Evolutionary conservation across 2,329 filamentous ascomycete genomes (phyloP), one percentile per base, ranked within the genome.

Genomic region (Hypoxylon sp.): DNA sequence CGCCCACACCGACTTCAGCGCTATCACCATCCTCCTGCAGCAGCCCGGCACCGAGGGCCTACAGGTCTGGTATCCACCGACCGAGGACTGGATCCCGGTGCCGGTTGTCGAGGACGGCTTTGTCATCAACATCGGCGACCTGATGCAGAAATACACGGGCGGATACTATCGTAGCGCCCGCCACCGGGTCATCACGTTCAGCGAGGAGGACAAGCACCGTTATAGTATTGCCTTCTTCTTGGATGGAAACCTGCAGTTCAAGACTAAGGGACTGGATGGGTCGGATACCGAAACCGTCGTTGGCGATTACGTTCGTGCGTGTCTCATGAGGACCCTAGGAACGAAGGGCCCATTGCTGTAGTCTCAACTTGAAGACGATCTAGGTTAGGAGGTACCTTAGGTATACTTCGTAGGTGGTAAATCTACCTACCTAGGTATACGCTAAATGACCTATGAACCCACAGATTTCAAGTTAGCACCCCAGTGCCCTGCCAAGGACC

Each of bases 41-140:
- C 56, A 75, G 60, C 61, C 68, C 8, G 68, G 66, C 41, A 70
- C 51, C 2, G 59, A 71, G n/a, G 73, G 71, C 1, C 69, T 75
- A 1, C 65, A 75, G 46, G 71, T 75, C 1, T 73, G 62, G 64
- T 62, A 69, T 11, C 67, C 67, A 3, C 52, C 54, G 1, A 64
- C 48, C 1, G 60, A 71, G 59, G 61, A 62, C 3, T 75, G 72
- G 73, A 59, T 74, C 7, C 63, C 67, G 0, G 74, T 78, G 1
- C 71, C 73, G 0, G 70, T 71, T 3, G 64, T 71, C 8, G 67
- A 73, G 56, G 70, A 72, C 15, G 69, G 68, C 1, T 78, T 72
- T 41, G 75, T 79, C 7, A 75, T 78, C 51, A 79, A 79, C 41
- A 71, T 75, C 8, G 76, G 77, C 1, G 76, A 79, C 50, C 71